Evolutionary conservation across 139 green algal species (phyloP), one percentile per base, ranked within the genome.

Genomic region (Chlamydomonas sphaeroides): DNA sequence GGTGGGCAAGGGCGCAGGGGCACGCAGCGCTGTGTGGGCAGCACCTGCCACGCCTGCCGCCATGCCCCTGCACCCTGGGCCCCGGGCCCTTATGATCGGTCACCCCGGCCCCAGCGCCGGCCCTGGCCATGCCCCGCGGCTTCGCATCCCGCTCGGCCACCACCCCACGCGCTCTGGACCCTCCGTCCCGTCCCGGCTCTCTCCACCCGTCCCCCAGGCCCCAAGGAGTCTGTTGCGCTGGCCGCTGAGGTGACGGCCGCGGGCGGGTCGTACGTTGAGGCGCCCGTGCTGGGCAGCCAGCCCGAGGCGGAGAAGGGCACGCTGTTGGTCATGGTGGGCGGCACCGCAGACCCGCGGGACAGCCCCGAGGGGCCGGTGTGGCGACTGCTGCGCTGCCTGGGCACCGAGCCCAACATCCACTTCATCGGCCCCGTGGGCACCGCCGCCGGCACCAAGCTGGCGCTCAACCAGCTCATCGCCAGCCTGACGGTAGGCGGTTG

Each of bases 251-350:
- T 82, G n/a, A 23, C 23, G 15, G 51, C 75, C 32, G 75, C 75
- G 21, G 75, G 75, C 14, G 75, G 75, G n/a, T 23, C 4, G 21
- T 82, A 82, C 62, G 63, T 82, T n/a, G 75, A 82, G 75, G 75
- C 75, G 1, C 75, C 75, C 32, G 75, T 82, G 75, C 59, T 82
- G 75, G 75, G 75, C 75, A 82, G 75, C 42, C 75, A 82, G 75
- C 75, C 75, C 3, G 75, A 82, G 75, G 75, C 59, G 75, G 75
- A 82, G 62, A 72, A 72, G 75, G 75, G 75, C 61, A 72, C 75
- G 7, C 75, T 82, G 75, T 62, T 82, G 10, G 57, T 82, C 61
- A 82, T 82, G 75, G 75, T 82, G 42, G 75, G 75, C 8, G 75
- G 62, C 45, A 62, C 69, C 21, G 41, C 75, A 21, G 75, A 82